Evolutionary conservation across 768 basidiomycete species (phyloP).

Genomic region (Leccinum longicurvipes): DNA sequence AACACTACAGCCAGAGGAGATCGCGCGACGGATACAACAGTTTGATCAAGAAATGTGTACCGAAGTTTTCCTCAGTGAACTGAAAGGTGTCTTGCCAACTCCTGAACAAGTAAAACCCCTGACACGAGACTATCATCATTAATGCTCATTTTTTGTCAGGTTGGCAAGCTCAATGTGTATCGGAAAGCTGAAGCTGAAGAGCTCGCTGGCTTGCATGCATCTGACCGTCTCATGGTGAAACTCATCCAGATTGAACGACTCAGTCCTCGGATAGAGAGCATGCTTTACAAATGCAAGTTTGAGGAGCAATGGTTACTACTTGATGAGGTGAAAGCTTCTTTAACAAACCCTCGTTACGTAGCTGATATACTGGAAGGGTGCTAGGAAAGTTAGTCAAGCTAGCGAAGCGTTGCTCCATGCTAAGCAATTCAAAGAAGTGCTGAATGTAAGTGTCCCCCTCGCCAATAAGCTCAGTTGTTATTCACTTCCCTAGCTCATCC

Average conservation of each 20-base stretch:
- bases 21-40: constrained; percentile 77
- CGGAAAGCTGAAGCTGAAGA: constrained; percentile 85
- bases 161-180: constrained; percentile 88
- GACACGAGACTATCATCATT: not conserved
- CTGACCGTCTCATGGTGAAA: constrained; percentile 96
- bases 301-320: constrained; percentile 80
- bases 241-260: constrained; percentile 92
- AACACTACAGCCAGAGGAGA: constrained; percentile 81
- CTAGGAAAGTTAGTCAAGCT: constrained; percentile 77
- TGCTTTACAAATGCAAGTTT: constrained; percentile 89
- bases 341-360: not conserved
- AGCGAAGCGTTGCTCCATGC: constrained; percentile 77
- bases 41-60: constrained; percentile 88
- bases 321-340: constrained; percentile 58
- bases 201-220: constrained; percentile 83
- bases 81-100: constrained; percentile 84
- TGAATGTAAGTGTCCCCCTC: constrained; percentile 57
- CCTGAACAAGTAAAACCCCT: constrained; percentile 70
- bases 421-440: constrained; percentile 83
- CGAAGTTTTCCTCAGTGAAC: constrained; percentile 83
- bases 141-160: constrained; percentile 35
- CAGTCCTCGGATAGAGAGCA: constrained; percentile 85
- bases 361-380: constrained; percentile 49
- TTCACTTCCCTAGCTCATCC: constrained; percentile 60
- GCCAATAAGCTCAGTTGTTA: not conserved